A percentile compares a stretch with the other conserved stretches of the same genome.
Conservation (phyloP, 768 basidiomycete species). For the Scleroderma citrinum region DNA sequence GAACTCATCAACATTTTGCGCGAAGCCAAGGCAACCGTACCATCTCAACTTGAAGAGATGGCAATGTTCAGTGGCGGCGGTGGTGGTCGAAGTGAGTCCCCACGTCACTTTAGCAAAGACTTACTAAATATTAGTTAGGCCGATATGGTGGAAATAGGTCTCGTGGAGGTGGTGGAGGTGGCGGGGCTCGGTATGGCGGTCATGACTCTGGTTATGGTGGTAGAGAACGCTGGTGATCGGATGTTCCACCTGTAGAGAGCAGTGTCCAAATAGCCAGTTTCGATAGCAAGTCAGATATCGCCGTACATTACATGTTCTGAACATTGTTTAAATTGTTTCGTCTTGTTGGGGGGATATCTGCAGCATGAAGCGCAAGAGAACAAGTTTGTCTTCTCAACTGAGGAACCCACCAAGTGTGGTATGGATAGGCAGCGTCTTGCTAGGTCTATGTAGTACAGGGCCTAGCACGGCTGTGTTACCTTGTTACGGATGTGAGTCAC, state of each 20-base stretch:
- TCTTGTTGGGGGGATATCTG: no score
- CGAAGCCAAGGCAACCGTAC: slow-evolving; percentile 82
- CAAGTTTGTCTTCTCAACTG: no score
- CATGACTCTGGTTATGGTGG: slow-evolving; percentile 26
- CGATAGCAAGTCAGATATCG: not conserved
- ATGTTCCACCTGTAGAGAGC: not conserved
- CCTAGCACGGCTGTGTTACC: no score
- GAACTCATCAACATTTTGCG: slow-evolving; percentile 82
- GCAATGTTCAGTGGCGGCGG: slow-evolving; percentile 79
- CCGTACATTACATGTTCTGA: not conserved
- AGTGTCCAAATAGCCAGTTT: no score
- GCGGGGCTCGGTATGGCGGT: slow-evolving; percentile 35
- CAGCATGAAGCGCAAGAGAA: no score
- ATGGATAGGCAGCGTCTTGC: no score
- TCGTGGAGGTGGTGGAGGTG: slow-evolving; percentile 37
- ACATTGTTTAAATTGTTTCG: no score
- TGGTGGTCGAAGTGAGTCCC: slow-evolving; percentile 57
- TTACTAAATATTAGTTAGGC: slow-evolving; percentile 33
- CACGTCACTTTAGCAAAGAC: not conserved
- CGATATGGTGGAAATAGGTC: slow-evolving; percentile 51
- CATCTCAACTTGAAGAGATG: slow-evolving; percentile 93
- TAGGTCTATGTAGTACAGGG: no score
- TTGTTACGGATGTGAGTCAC: no score
- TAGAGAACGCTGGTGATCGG: slow-evolving; percentile 9
- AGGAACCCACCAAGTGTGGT: no score